Conservation (phyloP, 306 rosid genomes). For the Trichosanthes truncata region DNA sequence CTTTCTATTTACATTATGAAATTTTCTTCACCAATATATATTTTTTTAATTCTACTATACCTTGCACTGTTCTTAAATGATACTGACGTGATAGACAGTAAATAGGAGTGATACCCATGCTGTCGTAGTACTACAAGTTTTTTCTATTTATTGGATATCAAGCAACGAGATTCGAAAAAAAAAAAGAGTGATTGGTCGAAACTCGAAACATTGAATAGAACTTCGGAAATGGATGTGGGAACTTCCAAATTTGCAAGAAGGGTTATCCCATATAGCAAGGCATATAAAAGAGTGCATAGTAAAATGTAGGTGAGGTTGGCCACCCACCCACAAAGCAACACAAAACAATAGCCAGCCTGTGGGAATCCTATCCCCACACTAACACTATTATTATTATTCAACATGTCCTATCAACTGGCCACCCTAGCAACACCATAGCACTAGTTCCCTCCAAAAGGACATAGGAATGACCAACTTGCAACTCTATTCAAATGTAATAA, state of each 20-base stretch:
- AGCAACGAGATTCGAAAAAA: no score
- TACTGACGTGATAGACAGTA: no score
- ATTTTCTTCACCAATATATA: neutral
- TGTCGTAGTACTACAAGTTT: no score
- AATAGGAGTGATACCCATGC: no score
- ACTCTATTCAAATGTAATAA: neutral
- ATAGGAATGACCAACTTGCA: neutral
- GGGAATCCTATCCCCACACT: neutral
- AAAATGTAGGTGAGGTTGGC: neutral
- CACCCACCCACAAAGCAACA: neutral
- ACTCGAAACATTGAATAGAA: no score
- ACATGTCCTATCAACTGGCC: neutral
- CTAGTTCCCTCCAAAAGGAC: neutral
- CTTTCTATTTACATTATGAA: neutral
- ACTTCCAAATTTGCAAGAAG: neutral
- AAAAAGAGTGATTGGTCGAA: neutral
- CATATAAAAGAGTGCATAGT: neutral
- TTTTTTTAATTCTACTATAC: no score
- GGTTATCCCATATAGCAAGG: neutral
- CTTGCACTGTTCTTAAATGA: no score
- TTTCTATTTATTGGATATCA: no score
- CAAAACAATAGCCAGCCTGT: neutral
- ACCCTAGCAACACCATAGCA: neutral
- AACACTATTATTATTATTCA: neutral
- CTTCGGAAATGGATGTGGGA: neutral